Conservation (phyloP, 1,284 basidiomycete genomes). For the Irpex sp. region DNA sequence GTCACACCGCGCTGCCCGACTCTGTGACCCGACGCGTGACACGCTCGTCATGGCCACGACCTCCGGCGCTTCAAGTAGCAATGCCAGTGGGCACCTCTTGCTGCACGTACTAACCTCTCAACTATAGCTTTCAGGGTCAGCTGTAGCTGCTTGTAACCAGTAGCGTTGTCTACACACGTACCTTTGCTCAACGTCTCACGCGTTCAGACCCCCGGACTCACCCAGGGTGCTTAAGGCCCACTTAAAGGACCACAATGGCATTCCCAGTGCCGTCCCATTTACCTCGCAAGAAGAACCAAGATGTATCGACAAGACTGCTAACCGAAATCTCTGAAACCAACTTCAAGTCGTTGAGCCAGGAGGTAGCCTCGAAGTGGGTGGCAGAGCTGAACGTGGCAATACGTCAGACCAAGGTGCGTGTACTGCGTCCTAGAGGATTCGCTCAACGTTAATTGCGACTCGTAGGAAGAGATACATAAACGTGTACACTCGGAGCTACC, state of each 20-base stretch:
- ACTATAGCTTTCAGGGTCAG: neutral
- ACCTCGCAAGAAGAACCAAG: slow-evolving; percentile 49
- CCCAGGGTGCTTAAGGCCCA: too few species aligned
- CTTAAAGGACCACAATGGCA: neutral
- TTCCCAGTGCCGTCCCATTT: slow-evolving; percentile 67
- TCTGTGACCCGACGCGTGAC: neutral
- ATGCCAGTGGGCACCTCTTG: neutral
- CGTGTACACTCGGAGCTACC: slow-evolving; percentile 60
- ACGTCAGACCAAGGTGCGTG: slow-evolving; percentile 53
- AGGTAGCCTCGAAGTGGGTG: slow-evolving; percentile 62
- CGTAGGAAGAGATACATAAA: slow-evolving; percentile 60
- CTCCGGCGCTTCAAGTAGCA: neutral
- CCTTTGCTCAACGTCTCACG: too few species aligned
- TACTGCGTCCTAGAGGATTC: neutral
- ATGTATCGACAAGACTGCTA: slow-evolving; percentile 64
- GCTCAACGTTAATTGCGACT: neutral
- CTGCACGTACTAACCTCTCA: neutral
- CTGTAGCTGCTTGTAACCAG: too few species aligned
- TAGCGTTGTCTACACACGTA: too few species aligned
- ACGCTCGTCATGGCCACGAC: neutral
- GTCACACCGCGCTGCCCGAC: neutral
- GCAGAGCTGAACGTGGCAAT: slow-evolving; percentile 66
- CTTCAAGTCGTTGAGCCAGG: slow-evolving; percentile 48
- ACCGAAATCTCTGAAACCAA: slow-evolving; percentile 61
- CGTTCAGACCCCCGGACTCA: too few species aligned